These are phyloP conservation scores for Euphorbia tirucalli DNA, from an alignment of 345 rosid species.

Conservation along the genomic window DNA sequence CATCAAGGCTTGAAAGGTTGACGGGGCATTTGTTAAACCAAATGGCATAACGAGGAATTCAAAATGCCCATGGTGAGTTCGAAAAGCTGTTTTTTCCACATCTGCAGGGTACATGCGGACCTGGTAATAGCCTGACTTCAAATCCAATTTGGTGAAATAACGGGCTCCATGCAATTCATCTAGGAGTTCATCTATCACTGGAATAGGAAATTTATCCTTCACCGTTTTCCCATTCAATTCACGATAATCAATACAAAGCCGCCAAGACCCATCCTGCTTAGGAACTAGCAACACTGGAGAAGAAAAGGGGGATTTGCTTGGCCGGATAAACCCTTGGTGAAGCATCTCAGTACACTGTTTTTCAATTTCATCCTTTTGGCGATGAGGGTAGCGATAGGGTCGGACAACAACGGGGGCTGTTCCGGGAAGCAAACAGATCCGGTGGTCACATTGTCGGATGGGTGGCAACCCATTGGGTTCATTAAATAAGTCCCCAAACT, in stretches of 20 bases:
- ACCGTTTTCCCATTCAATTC: background rate
- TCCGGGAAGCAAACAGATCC: background rate
- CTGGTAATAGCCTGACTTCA: background rate
- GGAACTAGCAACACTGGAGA: background rate
- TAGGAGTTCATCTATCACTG: background rate
- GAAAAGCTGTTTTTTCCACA: background rate
- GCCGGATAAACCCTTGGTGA: background rate
- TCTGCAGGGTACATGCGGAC: background rate
- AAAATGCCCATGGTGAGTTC: background rate
- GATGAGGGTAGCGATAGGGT: conserved; percentile 5
- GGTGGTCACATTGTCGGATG: background rate
- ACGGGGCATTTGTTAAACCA: background rate
- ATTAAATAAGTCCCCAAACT: background rate
- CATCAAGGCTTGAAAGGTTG: background rate
- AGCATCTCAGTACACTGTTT: background rate
- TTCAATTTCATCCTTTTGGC: background rate
- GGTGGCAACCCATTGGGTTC: background rate
- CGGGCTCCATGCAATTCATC: background rate
- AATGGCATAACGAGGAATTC: background rate
- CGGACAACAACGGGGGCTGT: background rate
- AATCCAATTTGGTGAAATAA: background rate
- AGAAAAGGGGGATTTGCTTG: background rate
- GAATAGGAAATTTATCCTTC: background rate
- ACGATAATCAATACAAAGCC: background rate
- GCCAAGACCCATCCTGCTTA: background rate